Base-by-base conservation (phyloP, 192 early-diverging fungal genomes). In the Dissophora ornata region DNA sequence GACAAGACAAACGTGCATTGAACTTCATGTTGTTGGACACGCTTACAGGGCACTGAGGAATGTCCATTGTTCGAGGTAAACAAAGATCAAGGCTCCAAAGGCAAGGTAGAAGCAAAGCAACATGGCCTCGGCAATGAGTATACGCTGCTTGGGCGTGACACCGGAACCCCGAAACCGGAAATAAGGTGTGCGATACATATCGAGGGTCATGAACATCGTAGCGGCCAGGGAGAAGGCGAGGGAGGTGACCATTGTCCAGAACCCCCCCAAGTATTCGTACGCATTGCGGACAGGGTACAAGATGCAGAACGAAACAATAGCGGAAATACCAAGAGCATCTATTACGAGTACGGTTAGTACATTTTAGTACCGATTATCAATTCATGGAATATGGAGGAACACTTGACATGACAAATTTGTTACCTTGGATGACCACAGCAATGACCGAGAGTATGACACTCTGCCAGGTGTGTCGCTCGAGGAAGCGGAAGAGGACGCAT, bases 51-150 rank as follows among this genome's bases (percentile, higher is more conserved):
- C 36, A 15, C 61, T 51, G 0, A 59, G 25, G 22, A 67, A 75
- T 0, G 56, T 41, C 71, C 71, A 75, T 0, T 49, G 8, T 44
- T 75, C 71, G 7, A 67, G 15, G 19, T 66, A 67, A n/a, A 75
- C 60, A 18, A 75, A 55, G 18, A 75, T 33, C 25, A 75, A 25
- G 1, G 71, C 56, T 15, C 71, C 71, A 16, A 75, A 54, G 21
- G 71, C 63, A 3, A 75, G 34, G 48, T 67, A 75, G 41, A 75
- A 75, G 32, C 71, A 75, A 18, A 75, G 56, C 1, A 33, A 18
- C 63, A 75, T 66, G 32, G 71, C 71, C 22, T 75, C 62, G 2
- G 52, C 57, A 18, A 75, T 75, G 24, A 75, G 41, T 16, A 75
- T 53, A 3, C 71, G 26, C 15, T 75, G 71, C 44, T 75, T 75